Base-by-base conservation (phyloP, 2,329 filamentous ascomycete genomes). In the Coleophoma cylindrospora region DNA sequence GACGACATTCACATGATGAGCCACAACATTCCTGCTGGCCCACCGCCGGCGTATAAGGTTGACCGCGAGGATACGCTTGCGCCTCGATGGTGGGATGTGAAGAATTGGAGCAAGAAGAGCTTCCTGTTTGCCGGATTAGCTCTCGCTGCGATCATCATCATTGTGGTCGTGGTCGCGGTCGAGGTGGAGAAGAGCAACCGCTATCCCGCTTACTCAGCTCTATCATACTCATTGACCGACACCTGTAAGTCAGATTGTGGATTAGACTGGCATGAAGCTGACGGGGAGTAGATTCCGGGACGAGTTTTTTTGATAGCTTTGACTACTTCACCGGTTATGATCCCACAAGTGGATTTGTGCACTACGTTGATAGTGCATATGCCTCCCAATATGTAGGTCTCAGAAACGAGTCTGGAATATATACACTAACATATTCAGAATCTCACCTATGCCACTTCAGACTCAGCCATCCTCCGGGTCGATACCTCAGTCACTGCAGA, bases 401-500 rank as follows among this genome's bases (percentile, higher is more conserved):
- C 14, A 11, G 17, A 12, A 19, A n/a, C 27, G 21, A 40, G 13
- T 21, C 21, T 43, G 3, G 27, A 34, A 15, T 37, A 17, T 12
- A 15, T 14, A 32, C 45, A 34, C 36, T 41, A 48, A 46, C 27
- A 33, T 9, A n/a, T 10, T 9, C n/a, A 44, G 41, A 87, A 87
- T 66, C 73, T 87, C 33, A 87, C 84, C 0, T 80, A 79, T 57
- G 79, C 81, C 6, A 74, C 75, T 1, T 58, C 70, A 1, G 66
- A 68, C 37, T 72, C 77, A 0, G 82, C 81, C 10, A 59, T 86
- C 15, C 63, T 87, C 32, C 72, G 69, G 40, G 83, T 87, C 45
- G 83, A 87, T 62, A 82, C 80, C 11, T 74, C 72, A 2, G 77
- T 82, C 14, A 73, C 73, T 9, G 76, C 72, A 2, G 54, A 58